Evolutionary conservation across 192 early-diverging fungal genomes (phyloP), one percentile per base, ranked within the genome.

Genomic region (Pilobolus umbonatus): DNA sequence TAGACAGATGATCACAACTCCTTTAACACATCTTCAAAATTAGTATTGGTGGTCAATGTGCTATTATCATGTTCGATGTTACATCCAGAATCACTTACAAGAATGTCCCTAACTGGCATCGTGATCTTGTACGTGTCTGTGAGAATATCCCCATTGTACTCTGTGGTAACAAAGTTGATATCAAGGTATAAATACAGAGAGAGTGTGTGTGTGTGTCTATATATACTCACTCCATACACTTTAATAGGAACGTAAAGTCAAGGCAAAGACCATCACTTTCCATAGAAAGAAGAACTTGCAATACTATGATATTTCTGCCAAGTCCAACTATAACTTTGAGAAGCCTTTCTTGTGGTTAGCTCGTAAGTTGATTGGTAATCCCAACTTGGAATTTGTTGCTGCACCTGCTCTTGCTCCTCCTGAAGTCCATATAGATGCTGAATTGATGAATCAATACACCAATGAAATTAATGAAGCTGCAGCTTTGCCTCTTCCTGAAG

Each of bases 61-160:
- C 92, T 49, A 96, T 99, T 77, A 99, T 99, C 82, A 99, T 99
- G 97, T 99, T 99, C 65, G 97, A 99, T 65, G 92, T 99, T 51
- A 97, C 97, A 57, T 95, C 97, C 53, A 86, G 97, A 62, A 99
- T 99, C 66, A 99, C 97, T 64, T 99, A 99, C 83, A 99, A 98
- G 87, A 99, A 95, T 83, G 97, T 99, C 17, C 97, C 97, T 73
- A 99, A 98, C 88, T 99, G 97, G 97, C 97, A 99, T 77, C 88
- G 97, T 76, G 97, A 99, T 78, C 81, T 99, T 34, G 91, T 94
- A 63, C 91, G 97, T 62, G 97, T 99, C 49, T 99, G 97, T 81
- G 97, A 99, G 77, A 98, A 95, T 85, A 93, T 99, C 73, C 97
- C 97, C 25, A 99, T 99, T 74, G 97, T 99, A 64, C 90, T 99